These are phyloP conservation scores for Termitomyces eurrhizus DNA, from an alignment of 768 basidiomycete species.

Conservation along the genomic window DNA sequence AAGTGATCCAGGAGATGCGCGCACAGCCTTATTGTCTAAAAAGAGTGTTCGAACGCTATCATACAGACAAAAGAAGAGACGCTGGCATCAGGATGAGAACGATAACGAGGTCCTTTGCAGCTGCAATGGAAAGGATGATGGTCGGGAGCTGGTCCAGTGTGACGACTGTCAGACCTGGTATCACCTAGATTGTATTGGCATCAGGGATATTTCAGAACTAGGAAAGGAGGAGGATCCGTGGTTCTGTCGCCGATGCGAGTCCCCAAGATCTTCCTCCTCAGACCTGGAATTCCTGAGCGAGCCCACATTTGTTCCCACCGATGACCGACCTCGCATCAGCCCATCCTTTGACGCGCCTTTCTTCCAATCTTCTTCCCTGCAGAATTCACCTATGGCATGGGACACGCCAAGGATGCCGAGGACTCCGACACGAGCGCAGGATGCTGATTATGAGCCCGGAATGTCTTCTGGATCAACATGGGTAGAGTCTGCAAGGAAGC, in stretches of 20 bases:
- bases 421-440: constrained; percentile 43
- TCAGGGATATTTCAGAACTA: constrained; percentile 56
- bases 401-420: constrained; percentile 33
- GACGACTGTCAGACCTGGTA: constrained; percentile 81
- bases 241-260: constrained; percentile 60
- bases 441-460: constrained; percentile 21
- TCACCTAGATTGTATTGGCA: constrained; percentile 77
- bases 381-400: constrained; percentile 60
- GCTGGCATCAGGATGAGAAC: constrained; percentile 33
- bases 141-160: constrained; percentile 77
- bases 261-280: constrained; percentile 36
- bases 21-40: constrained; percentile 69
- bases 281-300: constrained; percentile 38
- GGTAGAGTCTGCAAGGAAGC: constrained; percentile 47
- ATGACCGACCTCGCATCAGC: constrained; percentile 41
- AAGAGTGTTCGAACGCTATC: constrained; percentile 61
- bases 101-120: constrained; percentile 58
- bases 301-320: constrained; percentile 68
- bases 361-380: constrained; percentile 46
- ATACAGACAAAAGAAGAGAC: constrained; percentile 44
- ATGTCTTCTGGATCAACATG: constrained; percentile 37
- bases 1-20: constrained; percentile 74
- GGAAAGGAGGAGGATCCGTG: constrained; percentile 78
- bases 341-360: constrained; percentile 54
- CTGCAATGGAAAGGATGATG: constrained; percentile 65